phyloP scores from a whole-genome alignment of 164 flowering plant genomes.

The Annona squamosa region DNA sequence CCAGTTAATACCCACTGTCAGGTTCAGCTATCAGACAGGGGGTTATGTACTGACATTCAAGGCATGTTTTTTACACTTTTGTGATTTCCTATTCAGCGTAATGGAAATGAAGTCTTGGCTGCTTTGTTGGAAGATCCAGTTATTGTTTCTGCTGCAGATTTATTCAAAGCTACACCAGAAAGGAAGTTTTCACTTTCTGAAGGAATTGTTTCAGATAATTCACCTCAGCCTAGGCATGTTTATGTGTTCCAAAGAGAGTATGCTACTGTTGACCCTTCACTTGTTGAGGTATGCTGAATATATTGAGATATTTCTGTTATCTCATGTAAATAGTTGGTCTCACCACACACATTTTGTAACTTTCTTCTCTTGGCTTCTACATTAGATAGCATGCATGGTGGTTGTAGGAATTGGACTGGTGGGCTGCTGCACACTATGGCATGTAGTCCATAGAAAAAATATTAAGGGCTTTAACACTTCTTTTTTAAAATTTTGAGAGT shows the following conservation, averaged over 20 bases:
- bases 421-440: not conserved
- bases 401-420: not conserved
- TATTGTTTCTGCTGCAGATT: constrained; percentile 42
- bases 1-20: too few relatives aligned
- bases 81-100: not conserved
- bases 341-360: not conserved
- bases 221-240: constrained; percentile 38
- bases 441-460: not conserved
- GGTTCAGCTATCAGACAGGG: not conserved
- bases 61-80: not conserved
- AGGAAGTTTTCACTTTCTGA: constrained; percentile 33
- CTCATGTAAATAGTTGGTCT: not conserved
- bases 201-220: constrained; percentile 14
- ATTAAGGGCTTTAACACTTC: too few relatives aligned
- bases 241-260: constrained; percentile 90
- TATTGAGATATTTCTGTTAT: not conserved
- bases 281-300: constrained; percentile 57
- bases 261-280: constrained; percentile 82
- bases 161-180: constrained; percentile 46
- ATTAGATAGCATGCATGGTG: not conserved
- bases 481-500: not conserved
- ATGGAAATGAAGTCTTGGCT: constrained; percentile 36
- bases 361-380: not conserved
- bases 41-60: not conserved
- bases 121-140: constrained; percentile 55